Conservation (phyloP, 768 basidiomycete species). For the Butyriboletus loyo region DNA sequence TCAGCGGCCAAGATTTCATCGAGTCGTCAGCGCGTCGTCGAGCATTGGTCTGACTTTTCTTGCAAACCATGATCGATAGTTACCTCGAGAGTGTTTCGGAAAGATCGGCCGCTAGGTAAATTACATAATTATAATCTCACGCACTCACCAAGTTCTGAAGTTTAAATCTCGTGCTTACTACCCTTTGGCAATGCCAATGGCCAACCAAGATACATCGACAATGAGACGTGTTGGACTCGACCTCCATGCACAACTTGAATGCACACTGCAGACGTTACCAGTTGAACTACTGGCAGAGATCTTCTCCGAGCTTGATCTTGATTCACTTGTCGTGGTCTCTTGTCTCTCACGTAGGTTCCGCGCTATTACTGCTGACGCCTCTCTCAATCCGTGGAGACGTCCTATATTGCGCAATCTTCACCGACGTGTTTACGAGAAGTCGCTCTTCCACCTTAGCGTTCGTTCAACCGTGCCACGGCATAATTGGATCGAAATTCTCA, state of each 20-base stretch:
- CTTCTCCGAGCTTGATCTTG: slow-evolving; percentile 63
- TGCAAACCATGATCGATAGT: too few species aligned
- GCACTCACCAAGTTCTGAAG: background rate
- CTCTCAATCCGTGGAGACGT: slow-evolving; percentile 72
- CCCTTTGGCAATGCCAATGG: too few species aligned
- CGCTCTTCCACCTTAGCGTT: slow-evolving; percentile 59
- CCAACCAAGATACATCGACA: background rate
- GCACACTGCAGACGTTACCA: slow-evolving; percentile 51
- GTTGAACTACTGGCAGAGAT: slow-evolving; percentile 76
- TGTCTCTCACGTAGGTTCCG: slow-evolving; percentile 59
- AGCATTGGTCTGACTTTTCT: too few species aligned
- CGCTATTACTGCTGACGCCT: slow-evolving; percentile 55
- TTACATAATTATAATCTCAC: too few species aligned
- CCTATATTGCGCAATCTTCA: slow-evolving; percentile 63
- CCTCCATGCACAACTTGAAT: background rate
- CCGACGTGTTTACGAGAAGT: slow-evolving; percentile 43
- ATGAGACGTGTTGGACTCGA: background rate
- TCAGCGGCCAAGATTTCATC: too few species aligned
- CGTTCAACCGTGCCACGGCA: slow-evolving; percentile 64
- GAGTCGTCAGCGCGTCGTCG: too few species aligned
- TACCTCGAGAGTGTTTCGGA: too few species aligned
- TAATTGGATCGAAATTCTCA: slow-evolving; percentile 77
- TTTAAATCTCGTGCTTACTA: too few species aligned
- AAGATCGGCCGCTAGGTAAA: background rate
- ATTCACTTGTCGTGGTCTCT: slow-evolving; percentile 54